Evolutionary conservation across 441 rosid genomes (phyloP), one percentile per base, ranked within the genome.

Genomic region (Euphorbia schlechtendalii): DNA sequence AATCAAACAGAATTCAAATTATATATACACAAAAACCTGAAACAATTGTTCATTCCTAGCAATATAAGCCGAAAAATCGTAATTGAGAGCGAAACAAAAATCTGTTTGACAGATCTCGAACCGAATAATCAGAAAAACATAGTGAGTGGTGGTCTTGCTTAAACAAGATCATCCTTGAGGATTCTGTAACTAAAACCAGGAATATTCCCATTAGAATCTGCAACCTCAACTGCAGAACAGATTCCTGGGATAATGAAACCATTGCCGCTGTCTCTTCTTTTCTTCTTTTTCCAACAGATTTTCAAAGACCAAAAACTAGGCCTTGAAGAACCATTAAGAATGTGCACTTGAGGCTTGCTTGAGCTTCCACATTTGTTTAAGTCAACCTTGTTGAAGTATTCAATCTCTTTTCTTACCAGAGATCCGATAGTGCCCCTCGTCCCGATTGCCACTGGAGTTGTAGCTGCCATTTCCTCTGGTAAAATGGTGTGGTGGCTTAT

Each of bases 341-440:
- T n/a, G n/a, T n/a, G n/a, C n/a, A n/a, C 73, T 65, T 32, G 67
- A 53, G 80, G 51, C 13, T 71, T 77, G 51, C 73, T 69, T 56
- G 74, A 69, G 69, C 83, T 73, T 25, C 71, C 74, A 43, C 71
- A 27, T 61, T 40, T 63, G 20, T 80, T 74, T 28, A 73, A 51
- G 69, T 74, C 85, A 46, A 75, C 67, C 68, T 64, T 84, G 30
- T 75, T 76, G 77, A 87, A 89, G 69, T 83, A 81, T 59, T 92
- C 96, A 18, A 89, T 89, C 68, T 92, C 98, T 76, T 78, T 86
- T 77, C 86, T 86, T 8, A 92, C 78, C 9, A 92, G 90, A 3
- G 94, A 85, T 70, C 96, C 96, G 4, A 92, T 82, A 0, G 94
- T 89, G 65, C 98, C 98, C 72, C 88, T 73, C 5, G 96, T 90